Percentiles rank a stretch among this genome's conserved stretches.
Conservation (phyloP, 2,329 filamentous ascomycete genomes). For the Trichoderma semiorbis region DNA sequence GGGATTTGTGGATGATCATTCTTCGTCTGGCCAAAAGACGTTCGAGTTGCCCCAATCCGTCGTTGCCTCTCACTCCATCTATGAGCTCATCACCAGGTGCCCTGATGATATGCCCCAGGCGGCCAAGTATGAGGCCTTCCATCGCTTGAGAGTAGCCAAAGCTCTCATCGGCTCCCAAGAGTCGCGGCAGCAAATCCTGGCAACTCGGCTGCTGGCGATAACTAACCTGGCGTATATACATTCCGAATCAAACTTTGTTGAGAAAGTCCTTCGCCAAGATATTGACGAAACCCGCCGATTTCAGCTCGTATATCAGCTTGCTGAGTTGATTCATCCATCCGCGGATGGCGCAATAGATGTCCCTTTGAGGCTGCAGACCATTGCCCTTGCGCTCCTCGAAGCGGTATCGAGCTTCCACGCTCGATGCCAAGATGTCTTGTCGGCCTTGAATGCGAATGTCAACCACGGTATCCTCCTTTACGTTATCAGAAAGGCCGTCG, state of each 20-base stretch:
- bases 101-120: slow-evolving; percentile 66
- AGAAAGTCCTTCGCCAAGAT: slow-evolving; percentile 83
- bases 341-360: slow-evolving; percentile 64
- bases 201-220: slow-evolving; percentile 79
- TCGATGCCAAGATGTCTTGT: slow-evolving; percentile 77
- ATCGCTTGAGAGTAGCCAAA: slow-evolving; percentile 78
- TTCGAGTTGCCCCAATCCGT: slow-evolving; percentile 62
- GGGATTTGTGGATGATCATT: slow-evolving; percentile 35
- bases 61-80: slow-evolving; percentile 51
- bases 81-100: slow-evolving; percentile 54
- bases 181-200: slow-evolving; percentile 71
- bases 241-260: slow-evolving; percentile 74
- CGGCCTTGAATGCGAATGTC: slow-evolving; percentile 90
- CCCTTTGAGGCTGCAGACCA: slow-evolving; percentile 74
- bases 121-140: slow-evolving; percentile 78
- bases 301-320: slow-evolving; percentile 88
- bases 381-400: slow-evolving; percentile 77
- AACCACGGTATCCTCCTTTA: slow-evolving; percentile 96
- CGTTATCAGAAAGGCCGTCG: slow-evolving; percentile 84
- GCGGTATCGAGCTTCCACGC: slow-evolving; percentile 76
- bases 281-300: slow-evolving; percentile 83
- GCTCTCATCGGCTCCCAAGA: slow-evolving; percentile 65
- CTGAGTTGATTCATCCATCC: slow-evolving; percentile 84
- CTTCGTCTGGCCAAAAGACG: slow-evolving; percentile 48
- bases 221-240: slow-evolving; percentile 91